These are phyloP conservation scores for Penicillium sp. DNA, from an alignment of 2,329 filamentous ascomycete species.

Conservation along the genomic window DNA sequence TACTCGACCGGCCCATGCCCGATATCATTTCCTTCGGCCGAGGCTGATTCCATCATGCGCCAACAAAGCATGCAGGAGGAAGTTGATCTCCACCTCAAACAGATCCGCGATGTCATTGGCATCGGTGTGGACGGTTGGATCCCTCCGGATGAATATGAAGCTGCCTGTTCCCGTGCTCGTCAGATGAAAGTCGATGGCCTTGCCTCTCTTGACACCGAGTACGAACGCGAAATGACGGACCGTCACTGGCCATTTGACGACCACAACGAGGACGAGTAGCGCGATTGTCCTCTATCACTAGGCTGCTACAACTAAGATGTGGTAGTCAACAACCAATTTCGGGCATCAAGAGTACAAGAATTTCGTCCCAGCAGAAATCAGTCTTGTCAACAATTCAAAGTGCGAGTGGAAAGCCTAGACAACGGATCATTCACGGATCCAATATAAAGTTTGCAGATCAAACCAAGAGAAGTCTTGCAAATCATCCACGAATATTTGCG, in stretches of 20 bases:
- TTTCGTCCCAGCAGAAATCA: no score
- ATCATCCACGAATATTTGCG: no score
- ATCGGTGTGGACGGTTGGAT: constrained; percentile 17
- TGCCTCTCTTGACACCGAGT: not conserved
- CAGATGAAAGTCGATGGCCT: constrained; percentile 6
- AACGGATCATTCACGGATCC: no score
- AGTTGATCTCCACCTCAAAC: constrained; percentile 13
- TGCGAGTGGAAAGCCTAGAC: no score
- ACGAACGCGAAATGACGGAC: not conserved
- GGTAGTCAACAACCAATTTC: no score
- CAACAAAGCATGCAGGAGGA: constrained; percentile 11
- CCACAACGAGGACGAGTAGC: not conserved
- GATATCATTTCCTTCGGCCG: not conserved
- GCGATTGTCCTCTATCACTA: not conserved
- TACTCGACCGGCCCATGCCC: not conserved
- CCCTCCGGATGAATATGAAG: constrained; percentile 11
- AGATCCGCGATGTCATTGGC: constrained; percentile 9
- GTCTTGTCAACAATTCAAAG: no score
- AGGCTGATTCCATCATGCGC: not conserved
- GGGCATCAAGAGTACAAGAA: no score
- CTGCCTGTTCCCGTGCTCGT: constrained; percentile 6
- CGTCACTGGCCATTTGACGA: not conserved
- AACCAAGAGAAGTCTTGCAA: no score
- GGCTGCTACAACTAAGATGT: not conserved
- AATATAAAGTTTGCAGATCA: no score